Conservation (phyloP, 768 basidiomycete genomes). For the Tylopilus plumbeoviolaceoides region DNA sequence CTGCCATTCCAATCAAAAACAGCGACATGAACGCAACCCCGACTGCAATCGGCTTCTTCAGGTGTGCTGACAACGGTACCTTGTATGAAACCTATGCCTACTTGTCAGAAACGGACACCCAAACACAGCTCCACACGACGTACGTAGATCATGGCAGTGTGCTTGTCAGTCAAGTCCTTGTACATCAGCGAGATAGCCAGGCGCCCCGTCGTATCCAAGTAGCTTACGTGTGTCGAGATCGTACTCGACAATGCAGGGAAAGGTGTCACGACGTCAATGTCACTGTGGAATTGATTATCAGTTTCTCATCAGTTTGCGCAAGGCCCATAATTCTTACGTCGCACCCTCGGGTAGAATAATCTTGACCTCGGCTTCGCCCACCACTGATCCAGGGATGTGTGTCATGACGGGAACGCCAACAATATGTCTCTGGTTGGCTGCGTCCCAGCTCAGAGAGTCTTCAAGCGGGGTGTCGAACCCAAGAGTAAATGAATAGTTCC, state of each 20-base stretch:
- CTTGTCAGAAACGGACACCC: constrained; percentile 5
- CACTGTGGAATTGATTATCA: constrained; percentile 42
- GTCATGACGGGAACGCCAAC: constrained; percentile 87
- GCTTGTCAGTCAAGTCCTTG: constrained; percentile 70
- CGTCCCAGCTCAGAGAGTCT: constrained; percentile 67
- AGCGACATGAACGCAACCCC: constrained; percentile 63
- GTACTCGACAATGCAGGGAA: constrained; percentile 66
- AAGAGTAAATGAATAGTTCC: constrained; percentile 95
- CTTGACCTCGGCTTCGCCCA: constrained; percentile 73
- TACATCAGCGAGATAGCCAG: constrained; percentile 75
- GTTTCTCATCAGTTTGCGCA: background rate
- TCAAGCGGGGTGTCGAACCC: constrained; percentile 89
- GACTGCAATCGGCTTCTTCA: constrained; percentile 84
- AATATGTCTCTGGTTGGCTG: constrained; percentile 58
- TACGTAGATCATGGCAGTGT: constrained; percentile 79
- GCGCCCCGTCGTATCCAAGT: constrained; percentile 89
- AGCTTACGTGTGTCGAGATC: constrained; percentile 72
- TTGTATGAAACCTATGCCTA: constrained; percentile 78
- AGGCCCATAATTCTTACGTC: constrained; percentile 54
- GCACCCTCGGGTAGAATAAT: constrained; percentile 95
- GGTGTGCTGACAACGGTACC: constrained; percentile 72
- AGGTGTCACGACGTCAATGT: constrained; percentile 71
- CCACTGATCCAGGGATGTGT: constrained; percentile 70
- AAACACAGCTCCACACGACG: constrained; percentile 31
- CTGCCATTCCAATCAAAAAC: constrained; percentile 48